phyloP scores from a whole-genome alignment of 805 yeast genomes.

The Ogataea siamensis region DNA sequence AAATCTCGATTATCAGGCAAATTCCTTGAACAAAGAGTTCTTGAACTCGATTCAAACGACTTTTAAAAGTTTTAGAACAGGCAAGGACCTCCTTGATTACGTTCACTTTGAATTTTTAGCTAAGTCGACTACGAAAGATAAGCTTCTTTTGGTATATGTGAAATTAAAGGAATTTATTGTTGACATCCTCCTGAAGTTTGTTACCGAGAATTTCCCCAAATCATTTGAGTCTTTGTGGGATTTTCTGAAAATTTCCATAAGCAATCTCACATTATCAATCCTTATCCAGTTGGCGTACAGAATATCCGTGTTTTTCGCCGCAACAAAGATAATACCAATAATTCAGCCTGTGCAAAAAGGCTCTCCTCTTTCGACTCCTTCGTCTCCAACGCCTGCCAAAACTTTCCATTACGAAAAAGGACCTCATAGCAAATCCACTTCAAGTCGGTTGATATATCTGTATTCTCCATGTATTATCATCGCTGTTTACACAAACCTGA shows the following conservation, averaged over 20 bases:
- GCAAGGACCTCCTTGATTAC: conserved; percentile 18
- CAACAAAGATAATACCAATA: conserved; percentile 86
- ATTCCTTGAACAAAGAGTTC: conserved; percentile 31
- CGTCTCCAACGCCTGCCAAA: conserved; percentile 24
- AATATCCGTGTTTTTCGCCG: conserved; percentile 80
- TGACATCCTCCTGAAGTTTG: conserved; percentile 35
- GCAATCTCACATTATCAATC: conserved; percentile 76
- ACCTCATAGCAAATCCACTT: conserved; percentile 22
- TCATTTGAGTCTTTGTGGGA: conserved; percentile 56
- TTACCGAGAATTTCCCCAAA: conserved; percentile 52
- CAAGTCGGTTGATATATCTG: conserved; percentile 66
- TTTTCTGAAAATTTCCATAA: conserved; percentile 47
- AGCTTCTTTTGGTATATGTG: conserved; percentile 19
- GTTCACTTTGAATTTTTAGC: conserved; percentile 19
- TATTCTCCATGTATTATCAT: conserved; percentile 92
- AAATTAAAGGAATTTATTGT: conserved; percentile 28
- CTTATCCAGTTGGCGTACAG: conserved; percentile 80
- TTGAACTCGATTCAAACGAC: conserved; percentile 35
- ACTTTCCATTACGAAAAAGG: background rate
- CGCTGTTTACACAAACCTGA: conserved; percentile 91
- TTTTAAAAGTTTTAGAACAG: conserved; percentile 23
- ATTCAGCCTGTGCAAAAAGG: conserved; percentile 31
- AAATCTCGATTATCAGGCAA: conserved; percentile 35
- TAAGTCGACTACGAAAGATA: conserved; percentile 21
- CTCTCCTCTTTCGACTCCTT: conserved; percentile 21